These are phyloP conservation scores for Nakazawaea wickerhamii DNA, from an alignment of 805 yeast species.

Conservation along the genomic window DNA sequence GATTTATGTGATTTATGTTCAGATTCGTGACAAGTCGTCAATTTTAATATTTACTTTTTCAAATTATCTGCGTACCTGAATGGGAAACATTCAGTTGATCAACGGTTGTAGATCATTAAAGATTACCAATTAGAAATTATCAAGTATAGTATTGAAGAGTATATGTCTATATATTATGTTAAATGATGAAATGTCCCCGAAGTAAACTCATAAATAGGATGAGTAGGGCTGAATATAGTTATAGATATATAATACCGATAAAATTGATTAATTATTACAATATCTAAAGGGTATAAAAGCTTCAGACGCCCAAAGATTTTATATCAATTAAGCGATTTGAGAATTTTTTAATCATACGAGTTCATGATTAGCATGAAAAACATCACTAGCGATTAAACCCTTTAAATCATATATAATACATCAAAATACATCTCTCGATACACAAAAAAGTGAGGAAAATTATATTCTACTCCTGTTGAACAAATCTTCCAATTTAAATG, in stretches of 20 bases:
- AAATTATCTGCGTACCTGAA: background rate
- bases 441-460: background rate
- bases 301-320: slow-evolving; percentile 29
- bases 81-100: too few relatives aligned
- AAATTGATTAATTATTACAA: background rate
- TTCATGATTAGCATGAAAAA: slow-evolving; percentile 61
- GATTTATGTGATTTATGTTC: too few relatives aligned
- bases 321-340: slow-evolving; percentile 23
- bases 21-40: background rate
- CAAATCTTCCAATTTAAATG: background rate
- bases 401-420: background rate
- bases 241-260: too few relatives aligned
- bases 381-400: slow-evolving; percentile 39
- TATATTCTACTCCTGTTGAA: slow-evolving; percentile 2
- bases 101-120: too few relatives aligned
- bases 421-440: background rate
- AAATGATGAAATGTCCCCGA: too few relatives aligned
- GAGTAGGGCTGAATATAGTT: too few relatives aligned
- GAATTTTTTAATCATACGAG: slow-evolving; percentile 34
- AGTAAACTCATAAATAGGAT: too few relatives aligned
- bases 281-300: slow-evolving; percentile 17
- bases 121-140: too few relatives aligned
- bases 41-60: too few relatives aligned
- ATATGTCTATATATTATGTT: too few relatives aligned
- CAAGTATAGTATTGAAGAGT: too few relatives aligned